These are phyloP conservation scores for Hordeum marinum DNA, from an alignment of 176 grass and related monocot species.

Conservation along the genomic window DNA sequence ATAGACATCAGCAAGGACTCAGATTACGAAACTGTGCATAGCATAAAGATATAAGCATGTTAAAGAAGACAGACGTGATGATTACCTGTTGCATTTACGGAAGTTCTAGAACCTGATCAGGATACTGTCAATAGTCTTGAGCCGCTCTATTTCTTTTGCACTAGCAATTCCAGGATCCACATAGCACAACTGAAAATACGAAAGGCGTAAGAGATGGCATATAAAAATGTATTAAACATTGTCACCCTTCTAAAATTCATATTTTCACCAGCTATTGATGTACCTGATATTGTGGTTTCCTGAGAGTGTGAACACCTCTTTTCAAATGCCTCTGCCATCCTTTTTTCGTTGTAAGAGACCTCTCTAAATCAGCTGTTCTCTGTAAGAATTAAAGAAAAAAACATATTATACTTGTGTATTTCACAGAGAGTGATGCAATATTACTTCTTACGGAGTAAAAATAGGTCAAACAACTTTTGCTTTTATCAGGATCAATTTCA, in stretches of 20 bases:
- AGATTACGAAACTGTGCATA: neutral
- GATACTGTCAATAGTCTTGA: constrained; percentile 73
- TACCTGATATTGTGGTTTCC: constrained; percentile 91
- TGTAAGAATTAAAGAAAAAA: neutral
- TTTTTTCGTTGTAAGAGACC: constrained; percentile 52
- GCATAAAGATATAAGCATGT: no score
- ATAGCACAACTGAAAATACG: constrained; percentile 67
- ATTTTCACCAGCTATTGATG: neutral
- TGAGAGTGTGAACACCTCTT: constrained; percentile 82
- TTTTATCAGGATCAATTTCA: neutral
- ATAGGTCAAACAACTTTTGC: no score
- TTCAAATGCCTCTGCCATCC: constrained; percentile 77
- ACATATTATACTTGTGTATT: neutral
- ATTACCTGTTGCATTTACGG: neutral
- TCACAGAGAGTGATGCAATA: neutral
- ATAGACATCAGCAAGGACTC: neutral
- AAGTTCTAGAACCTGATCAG: constrained; percentile 59
- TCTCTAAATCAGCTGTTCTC: constrained; percentile 38
- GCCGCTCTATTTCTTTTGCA: constrained; percentile 54
- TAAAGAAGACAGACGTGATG: neutral
- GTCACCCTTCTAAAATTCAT: neutral
- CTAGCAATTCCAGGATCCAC: constrained; percentile 70
- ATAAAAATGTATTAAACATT: neutral
- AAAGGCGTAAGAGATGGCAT: neutral
- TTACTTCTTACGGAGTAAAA: neutral